Base-by-base conservation (phyloP, 495 filamentous ascomycete species). In the Cercophora scortea region DNA sequence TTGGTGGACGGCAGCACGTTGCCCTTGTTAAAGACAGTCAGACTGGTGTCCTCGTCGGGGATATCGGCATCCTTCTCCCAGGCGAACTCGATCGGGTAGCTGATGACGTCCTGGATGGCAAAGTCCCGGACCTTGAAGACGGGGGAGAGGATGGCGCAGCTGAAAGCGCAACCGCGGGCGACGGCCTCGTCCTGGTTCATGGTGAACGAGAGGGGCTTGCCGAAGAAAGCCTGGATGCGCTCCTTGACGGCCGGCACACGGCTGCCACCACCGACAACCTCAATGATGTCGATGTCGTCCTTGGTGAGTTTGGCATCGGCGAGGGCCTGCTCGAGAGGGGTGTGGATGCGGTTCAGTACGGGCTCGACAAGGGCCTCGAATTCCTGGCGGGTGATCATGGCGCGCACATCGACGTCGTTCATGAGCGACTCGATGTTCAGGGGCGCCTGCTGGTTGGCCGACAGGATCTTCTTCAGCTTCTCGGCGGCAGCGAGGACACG, bases 11-110 rank as follows among this genome's bases (percentile, higher is more conserved):
- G 93, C 78, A 99, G 88, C 49, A 96, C 87, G 60, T 96, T 96
- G 72, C 91, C 93, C 69, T 85, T 90, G 81, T 90, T 92, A 76
- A 99, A 99, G 61, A 99, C 93, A 33, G 87, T 95, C 47, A 99
- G 79, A 76, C 85, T 93, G 48, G 94, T 97, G 65, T 97, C 93
- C 78, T 99, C 93, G 69, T 99, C 94, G 32, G 93, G 93, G 61
- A 99, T 97, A 53, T 99, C 93, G 47, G 90, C 82, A 25, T 93
- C 95, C 77, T 97, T 93, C 79, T 99, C 93, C 93, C 93, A 99
- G 50, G 89, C 88, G 75, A 99, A 99, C 70, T 99, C 94, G 71
- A 99, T 96, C 34, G 93, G 93, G 75, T 97, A 97, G 76, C 82
- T 90, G 68, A 96, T 89, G 58, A 96, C 90, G 68, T 99, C 93